phyloP scores from a whole-genome alignment of 169 alveolate genomes.

The Plasmodium fragile region DNA sequence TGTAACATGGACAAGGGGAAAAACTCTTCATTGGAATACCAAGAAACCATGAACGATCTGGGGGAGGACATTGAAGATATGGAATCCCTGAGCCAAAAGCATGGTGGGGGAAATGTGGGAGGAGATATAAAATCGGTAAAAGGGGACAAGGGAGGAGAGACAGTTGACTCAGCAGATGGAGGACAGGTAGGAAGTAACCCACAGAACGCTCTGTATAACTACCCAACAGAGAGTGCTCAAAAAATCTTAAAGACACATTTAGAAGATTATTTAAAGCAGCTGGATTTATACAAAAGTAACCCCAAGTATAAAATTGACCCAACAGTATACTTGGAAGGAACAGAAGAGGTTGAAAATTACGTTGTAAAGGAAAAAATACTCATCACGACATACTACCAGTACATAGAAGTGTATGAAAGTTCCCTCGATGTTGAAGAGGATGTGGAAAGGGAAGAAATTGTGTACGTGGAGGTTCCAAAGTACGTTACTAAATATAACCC shows the following conservation, averaged over 20 bases:
- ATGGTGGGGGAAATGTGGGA: not conserved
- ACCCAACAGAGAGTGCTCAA: not conserved
- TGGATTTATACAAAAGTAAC: conserved; percentile 16
- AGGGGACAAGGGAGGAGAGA: not conserved
- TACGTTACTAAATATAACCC: conserved; percentile 24
- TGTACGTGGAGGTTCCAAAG: conserved; percentile 56
- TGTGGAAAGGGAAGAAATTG: conserved; percentile 47
- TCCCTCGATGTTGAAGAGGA: conserved; percentile 11
- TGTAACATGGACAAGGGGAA: conserved; percentile 6
- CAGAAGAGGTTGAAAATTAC: conserved; percentile 44
- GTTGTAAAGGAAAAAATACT: conserved; percentile 32
- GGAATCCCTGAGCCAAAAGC: not conserved
- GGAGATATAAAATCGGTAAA: not conserved
- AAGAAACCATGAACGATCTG: conserved; percentile 20
- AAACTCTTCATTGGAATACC: not conserved
- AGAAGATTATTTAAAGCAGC: conserved; percentile 11
- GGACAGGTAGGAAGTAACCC: not conserved
- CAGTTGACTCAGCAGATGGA: not conserved
- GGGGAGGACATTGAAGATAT: conserved; percentile 17
- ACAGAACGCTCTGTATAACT: not conserved
- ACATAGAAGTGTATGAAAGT: conserved; percentile 50
- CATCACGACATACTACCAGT: conserved; percentile 32
- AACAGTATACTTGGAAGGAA: not conserved
- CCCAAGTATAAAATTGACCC: conserved; percentile 46
- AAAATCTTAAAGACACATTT: conserved; percentile 11